Conservation (phyloP, 2,329 filamentous ascomycete species). For the Diaporthe citrichinensis region DNA sequence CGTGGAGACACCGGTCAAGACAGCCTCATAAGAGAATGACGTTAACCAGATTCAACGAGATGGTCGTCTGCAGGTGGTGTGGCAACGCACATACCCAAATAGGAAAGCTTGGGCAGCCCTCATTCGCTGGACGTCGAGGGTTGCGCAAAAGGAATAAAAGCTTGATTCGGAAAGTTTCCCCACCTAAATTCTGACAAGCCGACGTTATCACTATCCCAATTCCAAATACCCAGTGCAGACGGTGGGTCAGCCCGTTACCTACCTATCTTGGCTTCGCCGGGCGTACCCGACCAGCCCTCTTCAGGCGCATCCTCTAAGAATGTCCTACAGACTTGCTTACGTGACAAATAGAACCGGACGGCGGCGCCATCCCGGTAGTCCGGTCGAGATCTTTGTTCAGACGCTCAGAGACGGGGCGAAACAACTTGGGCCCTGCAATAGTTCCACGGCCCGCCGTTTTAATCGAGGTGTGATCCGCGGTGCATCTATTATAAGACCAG, state of each 20-base stretch:
- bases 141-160: slow-evolving; percentile 8
- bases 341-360: slow-evolving; percentile 16
- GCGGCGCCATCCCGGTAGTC: slow-evolving; percentile 6
- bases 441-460: slow-evolving; percentile 29
- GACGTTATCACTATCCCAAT: slow-evolving; percentile 19
- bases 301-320: neutral
- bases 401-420: slow-evolving; percentile 4
- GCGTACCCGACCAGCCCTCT: slow-evolving; percentile 1
- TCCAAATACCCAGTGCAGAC: slow-evolving; percentile 36
- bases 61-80: slow-evolving; percentile 1
- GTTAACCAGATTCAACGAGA: slow-evolving; percentile 14
- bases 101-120: slow-evolving; percentile 6
- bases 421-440: slow-evolving; percentile 4
- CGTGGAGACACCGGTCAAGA: slow-evolving; percentile 12
- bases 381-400: slow-evolving; percentile 18
- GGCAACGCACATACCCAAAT: slow-evolving; percentile 31
- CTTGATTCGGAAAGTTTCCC: slow-evolving; percentile 30
- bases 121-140: slow-evolving; percentile 15
- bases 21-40: slow-evolving; percentile 12
- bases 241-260: slow-evolving; percentile 13
- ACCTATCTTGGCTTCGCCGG: slow-evolving; percentile 15
- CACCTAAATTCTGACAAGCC: slow-evolving; percentile 13
- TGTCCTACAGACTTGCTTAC: neutral
- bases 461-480: slow-evolving; percentile 8
- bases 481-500: slow-evolving; percentile 21